Evolutionary conservation across 768 basidiomycete genomes (phyloP).

Genomic region (Termitomyces sp.): DNA sequence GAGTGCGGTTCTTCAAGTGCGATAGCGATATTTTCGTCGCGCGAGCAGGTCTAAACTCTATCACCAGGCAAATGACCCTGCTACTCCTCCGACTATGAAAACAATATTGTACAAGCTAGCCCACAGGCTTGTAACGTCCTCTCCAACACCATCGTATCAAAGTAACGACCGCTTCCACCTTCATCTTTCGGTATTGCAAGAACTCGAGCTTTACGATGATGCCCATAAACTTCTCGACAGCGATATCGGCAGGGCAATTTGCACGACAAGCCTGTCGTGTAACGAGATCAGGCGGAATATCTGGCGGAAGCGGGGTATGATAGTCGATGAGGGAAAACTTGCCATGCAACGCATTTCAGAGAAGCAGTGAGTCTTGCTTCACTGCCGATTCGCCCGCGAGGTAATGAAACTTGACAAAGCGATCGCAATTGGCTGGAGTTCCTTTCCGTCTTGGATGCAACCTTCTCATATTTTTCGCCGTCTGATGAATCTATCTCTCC

Average conservation of each 20-base stretch:
- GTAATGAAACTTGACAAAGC: conserved; percentile 26
- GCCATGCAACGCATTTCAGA: conserved; percentile 57
- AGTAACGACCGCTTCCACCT: conserved; percentile 76
- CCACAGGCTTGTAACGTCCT: conserved; percentile 63
- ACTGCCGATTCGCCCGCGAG: not conserved
- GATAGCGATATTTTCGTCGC: not conserved
- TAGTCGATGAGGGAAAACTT: conserved; percentile 54
- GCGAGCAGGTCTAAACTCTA: not conserved
- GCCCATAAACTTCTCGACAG: conserved; percentile 63
- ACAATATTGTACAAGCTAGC: conserved; percentile 72
- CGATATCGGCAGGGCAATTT: conserved; percentile 63
- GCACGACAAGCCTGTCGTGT: conserved; percentile 64
- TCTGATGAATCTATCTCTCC: conserved; percentile 21
- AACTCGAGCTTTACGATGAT: conserved; percentile 65
- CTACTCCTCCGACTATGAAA: conserved; percentile 58
- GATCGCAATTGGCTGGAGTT: conserved; percentile 89
- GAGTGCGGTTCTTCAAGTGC: conserved; percentile 73
- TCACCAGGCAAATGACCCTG: conserved; percentile 62
- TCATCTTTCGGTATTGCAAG: conserved; percentile 65
- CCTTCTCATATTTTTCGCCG: conserved; percentile 38
- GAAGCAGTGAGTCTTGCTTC: conserved; percentile 43
- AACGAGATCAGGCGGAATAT: conserved; percentile 74
- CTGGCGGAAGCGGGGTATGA: conserved; percentile 49
- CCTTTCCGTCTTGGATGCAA: conserved; percentile 63
- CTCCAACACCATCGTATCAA: conserved; percentile 56